Evolutionary conservation across 208 protist genomes (phyloP), one percentile per base, ranked within the genome.

Genomic region (Crithidia fasciculata): DNA sequence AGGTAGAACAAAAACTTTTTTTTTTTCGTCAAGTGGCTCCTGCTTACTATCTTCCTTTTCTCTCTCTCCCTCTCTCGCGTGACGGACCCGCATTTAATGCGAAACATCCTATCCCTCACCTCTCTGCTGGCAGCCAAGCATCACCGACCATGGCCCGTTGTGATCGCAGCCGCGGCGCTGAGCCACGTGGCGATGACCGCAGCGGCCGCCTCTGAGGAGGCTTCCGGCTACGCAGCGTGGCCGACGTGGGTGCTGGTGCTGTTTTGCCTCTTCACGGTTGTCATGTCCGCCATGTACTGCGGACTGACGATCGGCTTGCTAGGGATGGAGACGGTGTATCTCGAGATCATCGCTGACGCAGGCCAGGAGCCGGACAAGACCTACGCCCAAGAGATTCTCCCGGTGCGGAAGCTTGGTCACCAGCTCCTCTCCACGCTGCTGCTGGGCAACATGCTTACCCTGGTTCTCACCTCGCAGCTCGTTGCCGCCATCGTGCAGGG

Each of bases 381-480:
- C n/a, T 92, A 93, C 80, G 91, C 91, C 5, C 56, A 53, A 43
- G 63, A 84, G 53, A 92, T 95, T 70, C 50, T 95, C 15, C 91
- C 91, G 8, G 81, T 95, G 47, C 84, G 91, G 4, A 57, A 72
- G 39, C 80, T 91, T 40, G 91, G 91, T 13, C 91, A 95, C 72
- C 88, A 89, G 54, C 80, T 92, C 5, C 82, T 95, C 19, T 73
- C 75, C 18, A 92, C 88, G 19, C 73, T 95, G 28, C 69, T 95
- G 47, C 71, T 95, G 47, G 91, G 91, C 9, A 95, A 95, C 78
- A 95, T 95, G 91, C 63, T 93, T 16, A 86, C 88, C 18, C 62
- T 93, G 39, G 88, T 93, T 45, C 52, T 95, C 41, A 88, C 82
- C n/a, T 93, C 91, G 36, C 88, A 95, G 82, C 83, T 95, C 53